These are phyloP conservation scores for Eucalyptus sideroxylon DNA, from an alignment of 345 rosid genomes.

Conservation along the genomic window DNA sequence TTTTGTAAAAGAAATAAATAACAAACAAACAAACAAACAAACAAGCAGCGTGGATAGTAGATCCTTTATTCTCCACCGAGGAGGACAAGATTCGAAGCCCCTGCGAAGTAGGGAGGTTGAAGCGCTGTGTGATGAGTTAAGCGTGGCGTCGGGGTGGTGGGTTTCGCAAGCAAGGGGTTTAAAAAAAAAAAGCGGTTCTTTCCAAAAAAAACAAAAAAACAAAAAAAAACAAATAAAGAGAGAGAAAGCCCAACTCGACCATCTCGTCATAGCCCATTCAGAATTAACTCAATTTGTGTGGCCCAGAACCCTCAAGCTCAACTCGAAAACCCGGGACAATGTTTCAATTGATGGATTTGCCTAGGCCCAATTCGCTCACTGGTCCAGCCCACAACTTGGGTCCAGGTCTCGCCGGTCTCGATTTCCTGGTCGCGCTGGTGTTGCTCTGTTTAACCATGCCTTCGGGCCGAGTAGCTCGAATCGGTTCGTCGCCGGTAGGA, in stretches of 20 bases:
- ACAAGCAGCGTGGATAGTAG: too few relatives aligned
- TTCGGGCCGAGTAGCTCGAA: not conserved
- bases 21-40: too few relatives aligned
- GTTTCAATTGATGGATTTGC: not conserved
- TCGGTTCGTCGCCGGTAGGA: not conserved
- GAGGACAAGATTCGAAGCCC: too few relatives aligned
- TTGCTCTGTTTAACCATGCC: not conserved
- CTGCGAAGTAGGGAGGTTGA: too few relatives aligned
- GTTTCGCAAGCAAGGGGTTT: too few relatives aligned
- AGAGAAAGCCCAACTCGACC: not conserved
- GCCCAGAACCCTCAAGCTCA: not conserved
- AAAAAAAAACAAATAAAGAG: not conserved
- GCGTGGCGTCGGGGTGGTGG: too few relatives aligned
- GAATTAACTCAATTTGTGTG: fast-evolving
- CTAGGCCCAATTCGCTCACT: too few relatives aligned
- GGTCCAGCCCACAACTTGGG: not conserved
- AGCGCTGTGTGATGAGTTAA: too few relatives aligned
- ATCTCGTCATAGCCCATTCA: not conserved
- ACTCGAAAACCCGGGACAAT: not conserved
- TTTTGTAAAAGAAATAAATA: too few relatives aligned
- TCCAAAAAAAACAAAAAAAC: too few relatives aligned
- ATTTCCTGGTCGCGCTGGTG: not conserved
- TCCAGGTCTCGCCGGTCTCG: fast-evolving
- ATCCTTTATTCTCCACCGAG: too few relatives aligned
- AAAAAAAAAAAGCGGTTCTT: too few relatives aligned